A percentile compares a stretch with the other conserved stretches of the same genome.
These are phyloP conservation scores for Xylariaceae sp. DNA, from an alignment of 2,329 filamentous ascomycete genomes.

Conservation along the genomic window DNA sequence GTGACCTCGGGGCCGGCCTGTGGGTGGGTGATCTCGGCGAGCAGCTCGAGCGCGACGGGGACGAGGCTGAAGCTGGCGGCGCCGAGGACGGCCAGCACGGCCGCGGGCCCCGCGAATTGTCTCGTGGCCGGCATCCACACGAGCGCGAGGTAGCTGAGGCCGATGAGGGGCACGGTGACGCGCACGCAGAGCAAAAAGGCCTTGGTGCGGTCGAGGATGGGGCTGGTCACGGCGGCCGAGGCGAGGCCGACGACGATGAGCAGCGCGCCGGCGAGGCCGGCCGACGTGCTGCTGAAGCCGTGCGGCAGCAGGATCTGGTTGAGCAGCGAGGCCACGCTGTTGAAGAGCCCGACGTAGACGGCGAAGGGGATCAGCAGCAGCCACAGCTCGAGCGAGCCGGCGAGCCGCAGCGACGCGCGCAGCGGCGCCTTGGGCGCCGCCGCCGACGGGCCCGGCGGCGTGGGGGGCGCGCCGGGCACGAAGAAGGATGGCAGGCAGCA, in stretches of 20 bases:
- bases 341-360: conserved; percentile 88
- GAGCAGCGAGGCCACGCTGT: conserved; percentile 77
- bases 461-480: conserved; percentile 68
- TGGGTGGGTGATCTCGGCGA: conserved; percentile 82
- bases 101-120: conserved; percentile 59
- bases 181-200: conserved; percentile 68
- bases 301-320: conserved; percentile 88
- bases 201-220: conserved; percentile 80
- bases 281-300: conserved; percentile 72
- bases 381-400: conserved; percentile 68
- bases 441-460: conserved; percentile 64
- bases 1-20: conserved; percentile 80
- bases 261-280: conserved; percentile 82
- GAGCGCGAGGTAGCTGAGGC: conserved; percentile 64
- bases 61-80: conserved; percentile 73
- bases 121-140: conserved; percentile 65
- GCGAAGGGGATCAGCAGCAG: conserved; percentile 74
- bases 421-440: conserved; percentile 49
- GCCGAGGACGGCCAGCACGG: conserved; percentile 68
- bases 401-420: conserved; percentile 45
- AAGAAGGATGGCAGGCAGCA: conserved; percentile 71
- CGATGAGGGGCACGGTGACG: conserved; percentile 66
- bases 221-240: conserved; percentile 65
- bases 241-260: conserved; percentile 85
- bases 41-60: conserved; percentile 77